Evolutionary conservation across 73 alveolate species (phyloP).

Genomic region (Tetrahymena borealis): DNA sequence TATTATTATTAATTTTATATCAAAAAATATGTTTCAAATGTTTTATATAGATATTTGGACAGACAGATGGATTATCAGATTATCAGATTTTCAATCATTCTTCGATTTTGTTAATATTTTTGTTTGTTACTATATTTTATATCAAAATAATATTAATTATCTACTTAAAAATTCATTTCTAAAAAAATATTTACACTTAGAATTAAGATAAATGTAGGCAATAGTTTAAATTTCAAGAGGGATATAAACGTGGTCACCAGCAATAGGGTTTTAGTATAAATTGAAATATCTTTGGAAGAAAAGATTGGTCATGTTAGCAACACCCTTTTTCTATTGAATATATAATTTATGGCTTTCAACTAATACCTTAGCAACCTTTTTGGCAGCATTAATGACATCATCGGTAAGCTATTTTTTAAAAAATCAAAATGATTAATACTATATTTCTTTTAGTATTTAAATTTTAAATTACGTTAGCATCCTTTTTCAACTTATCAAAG

Average conservation of each 20-base stretch:
- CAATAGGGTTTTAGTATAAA: neutral
- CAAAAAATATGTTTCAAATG: neutral
- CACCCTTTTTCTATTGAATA: neutral
- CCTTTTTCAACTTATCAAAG: neutral
- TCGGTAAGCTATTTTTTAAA: neutral
- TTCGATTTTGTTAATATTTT: neutral
- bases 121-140: neutral
- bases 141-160: neutral
- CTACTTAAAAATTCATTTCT: too few relatives aligned
- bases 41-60: neutral
- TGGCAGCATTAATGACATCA: neutral
- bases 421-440: neutral
- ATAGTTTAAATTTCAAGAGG: neutral
- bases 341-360: neutral
- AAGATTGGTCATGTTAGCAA: neutral
- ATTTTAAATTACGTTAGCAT: neutral
- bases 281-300: neutral
- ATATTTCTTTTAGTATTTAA: neutral
- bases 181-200: neutral
- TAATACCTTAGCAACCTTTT: neutral
- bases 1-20: too few relatives aligned
- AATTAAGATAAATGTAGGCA: neutral
- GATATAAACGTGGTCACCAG: neutral
- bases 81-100: neutral
- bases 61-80: neutral